Percentiles rank a stretch among this genome's conserved stretches.
These are phyloP conservation scores for Ogataea haglerorum DNA, from an alignment of 805 yeast species.

Conservation along the genomic window DNA sequence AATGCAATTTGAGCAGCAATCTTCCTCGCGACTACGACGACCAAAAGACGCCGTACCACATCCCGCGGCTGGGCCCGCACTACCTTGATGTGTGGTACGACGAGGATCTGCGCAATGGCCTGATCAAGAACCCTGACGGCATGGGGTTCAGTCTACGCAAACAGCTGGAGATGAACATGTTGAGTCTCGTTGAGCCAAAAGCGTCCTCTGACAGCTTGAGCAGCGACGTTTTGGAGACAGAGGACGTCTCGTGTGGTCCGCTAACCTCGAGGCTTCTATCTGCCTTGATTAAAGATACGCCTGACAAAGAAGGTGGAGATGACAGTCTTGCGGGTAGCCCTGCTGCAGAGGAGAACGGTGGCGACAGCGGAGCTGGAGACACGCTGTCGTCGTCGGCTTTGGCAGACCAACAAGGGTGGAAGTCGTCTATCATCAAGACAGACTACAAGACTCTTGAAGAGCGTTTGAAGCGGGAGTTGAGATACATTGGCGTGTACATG, in stretches of 20 bases:
- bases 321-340: conserved; percentile 23
- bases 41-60: conserved; percentile 62
- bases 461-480: conserved; percentile 78
- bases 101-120: conserved; percentile 53
- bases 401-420: conserved; percentile 47
- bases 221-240: conserved; percentile 66
- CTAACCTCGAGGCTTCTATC: conserved; percentile 77
- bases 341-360: conserved; percentile 11
- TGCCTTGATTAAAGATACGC: conserved; percentile 60
- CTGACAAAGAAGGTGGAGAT: conserved; percentile 28
- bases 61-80: conserved; percentile 81
- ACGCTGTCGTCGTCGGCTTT: conserved; percentile 24
- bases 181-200: conserved; percentile 41
- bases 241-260: conserved; percentile 86
- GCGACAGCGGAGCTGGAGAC: conserved; percentile 2
- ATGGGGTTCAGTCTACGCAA: conserved; percentile 19
- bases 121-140: conserved; percentile 16
- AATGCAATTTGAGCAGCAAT: conserved; percentile 51
- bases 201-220: conserved; percentile 54
- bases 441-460: conserved; percentile 86
- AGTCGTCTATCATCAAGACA: conserved; percentile 41
- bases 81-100: conserved; percentile 85
- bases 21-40: conserved; percentile 57
- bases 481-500: conserved; percentile 86
- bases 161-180: conserved; percentile 24